These are phyloP conservation scores for Aspergillus nanangensis DNA, from an alignment of 495 filamentous ascomycete genomes.

Conservation along the genomic window DNA sequence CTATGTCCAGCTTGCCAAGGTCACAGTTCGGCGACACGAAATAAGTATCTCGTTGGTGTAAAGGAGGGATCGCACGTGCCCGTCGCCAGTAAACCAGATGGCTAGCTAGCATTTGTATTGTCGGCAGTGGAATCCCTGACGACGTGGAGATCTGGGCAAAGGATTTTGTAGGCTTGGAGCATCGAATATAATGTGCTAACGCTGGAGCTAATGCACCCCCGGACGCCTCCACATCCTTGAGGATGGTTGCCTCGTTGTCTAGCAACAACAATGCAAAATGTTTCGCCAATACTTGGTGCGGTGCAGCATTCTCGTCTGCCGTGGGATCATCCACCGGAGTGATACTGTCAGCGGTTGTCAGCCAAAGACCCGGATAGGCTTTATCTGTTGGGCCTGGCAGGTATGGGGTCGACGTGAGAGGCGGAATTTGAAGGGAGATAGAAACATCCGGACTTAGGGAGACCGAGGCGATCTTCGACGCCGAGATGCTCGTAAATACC, in stretches of 20 bases:
- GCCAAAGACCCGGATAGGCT: conserved; percentile 67
- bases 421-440: conserved; percentile 82
- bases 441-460: conserved; percentile 54
- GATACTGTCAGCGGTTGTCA: conserved; percentile 80
- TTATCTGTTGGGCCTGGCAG: conserved; percentile 63
- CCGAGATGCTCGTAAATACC: conserved; percentile 74
- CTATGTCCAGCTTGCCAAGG: conserved; percentile 64
- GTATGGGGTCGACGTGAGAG: conserved; percentile 68
- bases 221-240: conserved; percentile 77
- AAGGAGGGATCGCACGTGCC: conserved; percentile 84
- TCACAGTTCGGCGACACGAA: conserved; percentile 91
- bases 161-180: conserved; percentile 78
- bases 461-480: conserved; percentile 74
- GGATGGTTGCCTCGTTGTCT: conserved; percentile 75
- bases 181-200: conserved; percentile 77
- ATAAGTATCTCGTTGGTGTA: conserved; percentile 89
- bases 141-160: conserved; percentile 74
- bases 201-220: conserved; percentile 64
- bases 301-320: conserved; percentile 46
- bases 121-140: conserved; percentile 66
- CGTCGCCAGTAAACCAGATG: conserved; percentile 95
- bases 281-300: conserved; percentile 62
- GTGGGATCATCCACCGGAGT: conserved; percentile 57
- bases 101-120: conserved; percentile 78
- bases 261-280: conserved; percentile 85